phyloP scores from a whole-genome alignment of 2,329 filamentous ascomycete genomes.

The Penicillium sp. region DNA sequence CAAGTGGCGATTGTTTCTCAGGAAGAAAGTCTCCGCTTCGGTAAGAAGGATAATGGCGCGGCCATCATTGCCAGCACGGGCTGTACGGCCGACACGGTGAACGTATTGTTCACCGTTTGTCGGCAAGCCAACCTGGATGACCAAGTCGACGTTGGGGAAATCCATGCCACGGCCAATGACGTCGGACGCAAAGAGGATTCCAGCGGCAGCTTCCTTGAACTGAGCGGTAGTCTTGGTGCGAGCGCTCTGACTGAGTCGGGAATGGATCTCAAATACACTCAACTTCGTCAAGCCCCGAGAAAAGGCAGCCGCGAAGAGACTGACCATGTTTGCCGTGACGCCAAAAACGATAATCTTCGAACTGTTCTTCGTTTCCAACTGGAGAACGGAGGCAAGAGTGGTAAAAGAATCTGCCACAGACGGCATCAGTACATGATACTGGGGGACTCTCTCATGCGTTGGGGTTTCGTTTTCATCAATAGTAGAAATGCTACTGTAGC shows the following conservation, averaged over 20 bases:
- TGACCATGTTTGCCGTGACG: conserved; percentile 58
- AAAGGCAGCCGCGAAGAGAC: conserved; percentile 54
- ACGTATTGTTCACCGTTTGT: conserved; percentile 43
- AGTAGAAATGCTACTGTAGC: conserved; percentile 82
- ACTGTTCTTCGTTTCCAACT: conserved; percentile 31
- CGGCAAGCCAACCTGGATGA: conserved; percentile 45
- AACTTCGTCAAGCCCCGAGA: conserved; percentile 28
- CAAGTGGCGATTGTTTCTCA: conserved; percentile 41
- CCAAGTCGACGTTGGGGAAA: conserved; percentile 44
- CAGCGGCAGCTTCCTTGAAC: conserved; percentile 31
- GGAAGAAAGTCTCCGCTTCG: conserved; percentile 46
- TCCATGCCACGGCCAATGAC: conserved; percentile 44
- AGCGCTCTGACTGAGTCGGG: conserved; percentile 58
- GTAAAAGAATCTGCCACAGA: conserved; percentile 40
- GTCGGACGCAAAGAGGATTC: conserved; percentile 46
- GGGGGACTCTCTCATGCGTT: conserved; percentile 54
- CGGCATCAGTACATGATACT: conserved; percentile 42
- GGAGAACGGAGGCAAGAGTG: conserved; percentile 39
- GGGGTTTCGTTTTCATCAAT: conserved; percentile 67
- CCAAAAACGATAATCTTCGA: conserved; percentile 91
- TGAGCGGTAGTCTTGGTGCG: conserved; percentile 54
- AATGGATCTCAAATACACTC: conserved; percentile 59
- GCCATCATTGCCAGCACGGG: conserved; percentile 47
- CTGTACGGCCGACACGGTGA: conserved; percentile 55
- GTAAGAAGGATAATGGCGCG: conserved; percentile 49